These are phyloP conservation scores for Rhamnella rubrinervis DNA, from an alignment of 331 rosid species.

Conservation along the genomic window DNA sequence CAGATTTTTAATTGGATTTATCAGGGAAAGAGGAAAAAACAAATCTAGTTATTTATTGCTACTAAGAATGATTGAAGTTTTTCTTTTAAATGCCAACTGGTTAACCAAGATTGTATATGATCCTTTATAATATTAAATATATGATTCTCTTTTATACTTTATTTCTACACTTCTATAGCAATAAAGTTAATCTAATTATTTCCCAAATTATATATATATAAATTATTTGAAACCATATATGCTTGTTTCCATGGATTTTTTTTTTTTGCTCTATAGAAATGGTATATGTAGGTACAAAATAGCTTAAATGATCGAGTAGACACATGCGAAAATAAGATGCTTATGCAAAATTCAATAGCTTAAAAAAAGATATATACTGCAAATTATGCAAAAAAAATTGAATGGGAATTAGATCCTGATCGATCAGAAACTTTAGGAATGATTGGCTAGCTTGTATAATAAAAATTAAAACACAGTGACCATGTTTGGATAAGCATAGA, in stretches of 20 bases:
- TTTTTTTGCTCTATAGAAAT: no score
- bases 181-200: not conserved
- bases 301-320: no score
- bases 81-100: constrained; percentile 41
- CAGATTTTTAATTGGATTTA: constrained; percentile 13
- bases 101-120: constrained; percentile 36
- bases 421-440: constrained; percentile 5
- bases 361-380: not conserved
- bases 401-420: constrained; percentile 7
- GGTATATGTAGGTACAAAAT: no score
- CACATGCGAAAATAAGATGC: no score
- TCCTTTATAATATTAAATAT: constrained; percentile 23
- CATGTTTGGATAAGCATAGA: constrained; percentile 27
- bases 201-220: not conserved
- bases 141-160: constrained; percentile 5
- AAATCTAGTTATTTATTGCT: constrained; percentile 20
- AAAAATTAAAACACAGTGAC: constrained; percentile 15
- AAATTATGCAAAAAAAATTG: constrained; percentile 1
- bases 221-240: not conserved
- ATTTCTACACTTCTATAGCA: not conserved
- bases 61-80: constrained; percentile 40
- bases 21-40: not conserved
- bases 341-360: no score
- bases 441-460: constrained; percentile 17
- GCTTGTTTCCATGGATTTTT: no score